Evolutionary conservation across 345 rosid species (phyloP).

Genomic region (Triadica sebifera): DNA sequence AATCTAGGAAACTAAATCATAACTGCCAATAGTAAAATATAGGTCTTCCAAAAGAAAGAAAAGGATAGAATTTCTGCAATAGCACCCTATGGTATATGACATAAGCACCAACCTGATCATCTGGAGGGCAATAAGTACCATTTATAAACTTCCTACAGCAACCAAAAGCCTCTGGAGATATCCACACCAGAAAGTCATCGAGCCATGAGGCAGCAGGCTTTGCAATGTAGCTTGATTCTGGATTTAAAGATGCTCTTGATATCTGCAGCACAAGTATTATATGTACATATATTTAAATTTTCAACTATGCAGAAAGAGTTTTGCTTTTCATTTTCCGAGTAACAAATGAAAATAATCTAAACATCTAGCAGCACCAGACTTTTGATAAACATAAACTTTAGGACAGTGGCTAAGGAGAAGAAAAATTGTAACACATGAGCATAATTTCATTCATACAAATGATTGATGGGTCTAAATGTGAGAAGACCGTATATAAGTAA

Average conservation of each 20-base stretch:
- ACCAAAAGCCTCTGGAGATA: slow-evolving; percentile 98
- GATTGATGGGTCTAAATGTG: background rate
- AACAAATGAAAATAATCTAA: background rate
- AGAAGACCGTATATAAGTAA: background rate
- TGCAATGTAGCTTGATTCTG: slow-evolving; percentile 90
- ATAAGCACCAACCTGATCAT: slow-evolving; percentile 77
- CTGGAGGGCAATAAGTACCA: slow-evolving; percentile 92
- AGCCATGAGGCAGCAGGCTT: slow-evolving; percentile 99
- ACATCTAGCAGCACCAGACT: background rate
- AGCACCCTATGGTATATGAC: slow-evolving; percentile 10
- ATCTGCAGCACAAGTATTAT: slow-evolving; percentile 41
- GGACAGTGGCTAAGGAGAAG: background rate
- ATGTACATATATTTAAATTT: background rate
- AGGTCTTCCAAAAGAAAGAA: slow-evolving; percentile 10
- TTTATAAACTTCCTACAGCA: slow-evolving; percentile 90
- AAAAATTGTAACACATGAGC: background rate
- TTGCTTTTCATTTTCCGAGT: background rate
- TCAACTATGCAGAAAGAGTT: background rate
- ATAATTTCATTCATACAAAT: background rate
- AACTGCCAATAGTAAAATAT: background rate
- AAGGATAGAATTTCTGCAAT: background rate
- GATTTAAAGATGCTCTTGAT: slow-evolving; percentile 67
- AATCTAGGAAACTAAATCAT: background rate
- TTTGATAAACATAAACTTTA: background rate
- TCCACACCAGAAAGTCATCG: slow-evolving; percentile 95